Conservation (phyloP, 495 filamentous ascomycete species). For the Lepraria neglecta region DNA sequence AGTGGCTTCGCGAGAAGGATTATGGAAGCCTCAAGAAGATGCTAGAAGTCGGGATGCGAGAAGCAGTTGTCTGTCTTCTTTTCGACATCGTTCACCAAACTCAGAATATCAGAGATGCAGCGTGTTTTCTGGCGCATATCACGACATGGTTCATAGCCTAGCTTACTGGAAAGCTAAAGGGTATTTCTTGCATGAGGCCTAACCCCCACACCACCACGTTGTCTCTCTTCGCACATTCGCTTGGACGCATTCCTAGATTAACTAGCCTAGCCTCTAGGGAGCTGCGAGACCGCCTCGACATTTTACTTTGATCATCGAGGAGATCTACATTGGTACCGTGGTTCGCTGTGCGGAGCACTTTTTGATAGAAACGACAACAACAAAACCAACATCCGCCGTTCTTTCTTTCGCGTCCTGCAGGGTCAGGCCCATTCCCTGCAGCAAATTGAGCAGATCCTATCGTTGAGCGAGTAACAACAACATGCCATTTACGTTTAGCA, state of each 20-base stretch:
- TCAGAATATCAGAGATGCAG: too few species aligned
- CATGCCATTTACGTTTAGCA: not conserved
- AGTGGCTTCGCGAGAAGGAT: not conserved
- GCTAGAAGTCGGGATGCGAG: not conserved
- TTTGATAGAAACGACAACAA: not conserved
- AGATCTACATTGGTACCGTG: conserved; percentile 3
- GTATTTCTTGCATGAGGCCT: not conserved
- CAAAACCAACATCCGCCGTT: not conserved
- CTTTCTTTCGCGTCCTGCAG: not conserved
- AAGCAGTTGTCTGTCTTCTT: not conserved
- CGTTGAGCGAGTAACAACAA: not conserved
- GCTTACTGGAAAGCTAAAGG: not conserved
- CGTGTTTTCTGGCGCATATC: conserved; percentile 1
- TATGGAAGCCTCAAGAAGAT: conserved; percentile 1
- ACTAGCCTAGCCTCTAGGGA: conserved; percentile 7
- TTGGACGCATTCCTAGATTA: not conserved
- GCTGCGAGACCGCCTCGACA: not conserved
- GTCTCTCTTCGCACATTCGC: not conserved
- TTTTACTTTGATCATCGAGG: not conserved
- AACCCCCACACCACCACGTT: conserved; percentile 9
- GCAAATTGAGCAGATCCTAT: not conserved
- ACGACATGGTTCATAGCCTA: not conserved
- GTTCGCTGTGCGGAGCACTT: not conserved
- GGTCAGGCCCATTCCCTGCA: not conserved
- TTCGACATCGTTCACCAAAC: not conserved